Percentiles rank a stretch among this genome's conserved stretches.
phyloP scores from a whole-genome alignment of 805 yeast species.

The Torulaspora delbrueckii region DNA sequence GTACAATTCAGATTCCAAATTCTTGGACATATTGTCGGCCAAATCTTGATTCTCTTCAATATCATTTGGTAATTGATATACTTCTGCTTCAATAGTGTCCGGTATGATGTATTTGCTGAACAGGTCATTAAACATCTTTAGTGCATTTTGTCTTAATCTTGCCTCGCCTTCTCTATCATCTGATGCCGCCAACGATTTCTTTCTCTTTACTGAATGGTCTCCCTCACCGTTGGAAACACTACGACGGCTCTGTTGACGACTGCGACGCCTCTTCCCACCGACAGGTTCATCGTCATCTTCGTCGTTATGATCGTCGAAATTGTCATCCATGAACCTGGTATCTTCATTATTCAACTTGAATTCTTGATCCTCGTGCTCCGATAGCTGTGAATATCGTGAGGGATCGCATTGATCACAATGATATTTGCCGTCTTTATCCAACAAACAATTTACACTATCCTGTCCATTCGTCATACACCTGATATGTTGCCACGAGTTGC shows the following conservation, averaged over 20 bases:
- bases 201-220: not conserved
- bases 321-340: conserved; percentile 11
- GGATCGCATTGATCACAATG: conserved; percentile 53
- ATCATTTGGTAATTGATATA: conserved; percentile 30
- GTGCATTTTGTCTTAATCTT: conserved; percentile 46
- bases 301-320: conserved; percentile 9
- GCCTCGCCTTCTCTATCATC: conserved; percentile 13
- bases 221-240: not conserved
- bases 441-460: conserved; percentile 21
- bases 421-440: conserved; percentile 45
- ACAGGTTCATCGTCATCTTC: conserved; percentile 15
- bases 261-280: conserved; percentile 7
- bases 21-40: conserved; percentile 44
- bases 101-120: conserved; percentile 39
- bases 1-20: conserved; percentile 49
- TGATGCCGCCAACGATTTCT: not conserved
- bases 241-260: conserved; percentile 3
- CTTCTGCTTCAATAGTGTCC: conserved; percentile 17
- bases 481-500: conserved; percentile 70
- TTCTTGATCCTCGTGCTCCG: conserved; percentile 9
- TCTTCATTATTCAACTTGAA: conserved; percentile 25
- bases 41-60: conserved; percentile 29
- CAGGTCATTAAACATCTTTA: conserved; percentile 46
- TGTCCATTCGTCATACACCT: conserved; percentile 48
- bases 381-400: conserved; percentile 34